A percentile compares a stretch with the other conserved stretches of the same genome.
phyloP scores from a whole-genome alignment of 176 grass and related monocot species.

The Saccharum officinarum region DNA sequence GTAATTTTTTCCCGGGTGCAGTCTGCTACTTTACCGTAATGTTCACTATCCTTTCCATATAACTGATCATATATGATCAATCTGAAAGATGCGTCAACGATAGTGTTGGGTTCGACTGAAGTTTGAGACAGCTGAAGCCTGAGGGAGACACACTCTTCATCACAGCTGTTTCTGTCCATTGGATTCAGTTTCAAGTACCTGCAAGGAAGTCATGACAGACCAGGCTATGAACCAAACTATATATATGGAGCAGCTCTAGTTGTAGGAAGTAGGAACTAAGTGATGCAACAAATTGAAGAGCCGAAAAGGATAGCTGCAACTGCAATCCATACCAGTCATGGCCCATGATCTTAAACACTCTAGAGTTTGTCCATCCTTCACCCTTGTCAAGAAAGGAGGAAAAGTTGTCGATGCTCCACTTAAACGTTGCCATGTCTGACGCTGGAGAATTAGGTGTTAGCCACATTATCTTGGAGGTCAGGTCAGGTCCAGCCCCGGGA shows the following conservation, averaged over 20 bases:
- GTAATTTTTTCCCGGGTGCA: no score
- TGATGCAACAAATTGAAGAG: no score
- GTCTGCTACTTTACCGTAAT: background rate
- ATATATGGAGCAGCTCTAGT: no score
- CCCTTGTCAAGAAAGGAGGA: slow-evolving; percentile 34
- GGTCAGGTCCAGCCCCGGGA: no score
- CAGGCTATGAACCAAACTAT: no score
- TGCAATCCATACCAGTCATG: slow-evolving; percentile 24
- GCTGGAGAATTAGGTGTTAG: no score
- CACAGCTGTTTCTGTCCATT: slow-evolving; percentile 10
- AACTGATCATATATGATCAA: slow-evolving; percentile 41
- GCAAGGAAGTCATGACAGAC: background rate
- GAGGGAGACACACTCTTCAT: slow-evolving; percentile 36
- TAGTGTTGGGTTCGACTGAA: background rate
- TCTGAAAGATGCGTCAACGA: slow-evolving; percentile 29
- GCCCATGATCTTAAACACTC: slow-evolving; percentile 33
- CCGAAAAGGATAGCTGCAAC: no score
- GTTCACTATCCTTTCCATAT: slow-evolving; percentile 27
- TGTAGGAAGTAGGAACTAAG: no score
- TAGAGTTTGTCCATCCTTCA: slow-evolving; percentile 35
- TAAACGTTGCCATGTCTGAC: slow-evolving; percentile 2
- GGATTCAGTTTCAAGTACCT: slow-evolving; percentile 39
- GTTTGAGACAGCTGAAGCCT: background rate
- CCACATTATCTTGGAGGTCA: no score
- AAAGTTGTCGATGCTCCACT: slow-evolving; percentile 49